These are phyloP conservation scores for Zopfia rhizophila DNA, from an alignment of 2,329 filamentous ascomycete genomes.

Conservation along the genomic window DNA sequence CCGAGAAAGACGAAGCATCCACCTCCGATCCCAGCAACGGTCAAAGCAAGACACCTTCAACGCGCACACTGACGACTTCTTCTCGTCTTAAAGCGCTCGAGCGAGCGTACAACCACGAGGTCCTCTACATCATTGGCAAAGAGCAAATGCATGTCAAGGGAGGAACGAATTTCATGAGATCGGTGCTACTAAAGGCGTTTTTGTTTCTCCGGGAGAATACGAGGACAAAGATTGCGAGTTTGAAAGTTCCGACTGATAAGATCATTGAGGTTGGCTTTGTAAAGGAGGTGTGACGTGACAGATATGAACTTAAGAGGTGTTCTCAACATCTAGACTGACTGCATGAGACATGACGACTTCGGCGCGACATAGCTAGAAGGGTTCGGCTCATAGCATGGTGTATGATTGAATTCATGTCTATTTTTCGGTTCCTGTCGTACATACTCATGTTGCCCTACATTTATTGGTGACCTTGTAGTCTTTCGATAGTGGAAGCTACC, in stretches of 20 bases:
- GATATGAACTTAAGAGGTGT: too few species aligned
- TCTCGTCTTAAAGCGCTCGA: slow-evolving; percentile 50
- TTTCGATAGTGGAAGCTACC: too few species aligned
- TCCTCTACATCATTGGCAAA: slow-evolving; percentile 68
- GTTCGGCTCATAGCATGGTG: too few species aligned
- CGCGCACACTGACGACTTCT: slow-evolving; percentile 33
- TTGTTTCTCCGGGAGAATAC: slow-evolving; percentile 74
- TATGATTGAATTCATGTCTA: too few species aligned
- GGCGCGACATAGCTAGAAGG: too few species aligned
- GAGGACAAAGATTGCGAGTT: slow-evolving; percentile 71
- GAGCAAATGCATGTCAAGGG: slow-evolving; percentile 51
- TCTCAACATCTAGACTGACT: too few species aligned
- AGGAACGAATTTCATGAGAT: slow-evolving; percentile 56
- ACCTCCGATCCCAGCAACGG: slow-evolving; percentile 12
- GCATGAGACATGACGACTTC: too few species aligned
- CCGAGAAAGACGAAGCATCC: slow-evolving; percentile 19
- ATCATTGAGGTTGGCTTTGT: slow-evolving; percentile 76
- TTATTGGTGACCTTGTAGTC: too few species aligned
- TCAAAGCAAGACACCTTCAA: slow-evolving; percentile 21
- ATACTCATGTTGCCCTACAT: too few species aligned
- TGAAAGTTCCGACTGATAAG: slow-evolving; percentile 68
- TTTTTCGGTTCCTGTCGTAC: too few species aligned
- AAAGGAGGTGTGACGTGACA: slow-evolving; percentile 69
- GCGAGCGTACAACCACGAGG: slow-evolving; percentile 57
- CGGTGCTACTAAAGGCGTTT: slow-evolving; percentile 64